A percentile compares a stretch with the other conserved stretches of the same genome.
Conservation (phyloP, 768 basidiomycete genomes). For the Boletus eberwhitei region DNA sequence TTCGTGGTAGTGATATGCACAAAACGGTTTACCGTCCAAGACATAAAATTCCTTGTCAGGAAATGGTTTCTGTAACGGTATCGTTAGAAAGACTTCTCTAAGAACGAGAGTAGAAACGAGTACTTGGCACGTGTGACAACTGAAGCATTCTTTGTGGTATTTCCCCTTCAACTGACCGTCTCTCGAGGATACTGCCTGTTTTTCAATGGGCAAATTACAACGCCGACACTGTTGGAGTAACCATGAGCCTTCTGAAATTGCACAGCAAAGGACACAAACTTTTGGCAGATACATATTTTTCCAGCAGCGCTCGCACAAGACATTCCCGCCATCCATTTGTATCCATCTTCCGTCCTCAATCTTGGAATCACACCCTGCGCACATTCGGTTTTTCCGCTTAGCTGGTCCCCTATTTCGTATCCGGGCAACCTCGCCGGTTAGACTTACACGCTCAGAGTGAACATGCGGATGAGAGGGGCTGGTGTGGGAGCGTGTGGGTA, state of each 20-base stretch:
- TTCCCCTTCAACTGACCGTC: constrained; percentile 96
- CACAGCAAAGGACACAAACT: constrained; percentile 39
- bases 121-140: constrained; percentile 80
- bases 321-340: constrained; percentile 65
- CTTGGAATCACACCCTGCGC: constrained; percentile 62
- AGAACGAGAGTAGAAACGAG: constrained; percentile 16
- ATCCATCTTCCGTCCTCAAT: constrained; percentile 86
- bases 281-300: constrained; percentile 95
- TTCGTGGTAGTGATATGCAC: constrained; percentile 91
- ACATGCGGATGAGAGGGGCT: constrained; percentile 39
- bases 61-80: constrained; percentile 66
- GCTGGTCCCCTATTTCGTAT: constrained; percentile 32
- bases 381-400: constrained; percentile 42
- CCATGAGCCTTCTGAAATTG: neutral
- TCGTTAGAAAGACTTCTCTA: constrained; percentile 1
- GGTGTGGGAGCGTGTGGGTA: constrained; percentile 55
- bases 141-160: constrained; percentile 90
- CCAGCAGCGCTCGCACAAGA: constrained; percentile 90
- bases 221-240: constrained; percentile 65
- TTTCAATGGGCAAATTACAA: constrained; percentile 85
- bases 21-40: constrained; percentile 84
- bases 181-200: constrained; percentile 82
- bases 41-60: constrained; percentile 92
- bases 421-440: constrained; percentile 27
- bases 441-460: constrained; percentile 27